phyloP scores from a whole-genome alignment of 2,329 filamentous ascomycete genomes.

The Amylocarpus encephaloides region DNA sequence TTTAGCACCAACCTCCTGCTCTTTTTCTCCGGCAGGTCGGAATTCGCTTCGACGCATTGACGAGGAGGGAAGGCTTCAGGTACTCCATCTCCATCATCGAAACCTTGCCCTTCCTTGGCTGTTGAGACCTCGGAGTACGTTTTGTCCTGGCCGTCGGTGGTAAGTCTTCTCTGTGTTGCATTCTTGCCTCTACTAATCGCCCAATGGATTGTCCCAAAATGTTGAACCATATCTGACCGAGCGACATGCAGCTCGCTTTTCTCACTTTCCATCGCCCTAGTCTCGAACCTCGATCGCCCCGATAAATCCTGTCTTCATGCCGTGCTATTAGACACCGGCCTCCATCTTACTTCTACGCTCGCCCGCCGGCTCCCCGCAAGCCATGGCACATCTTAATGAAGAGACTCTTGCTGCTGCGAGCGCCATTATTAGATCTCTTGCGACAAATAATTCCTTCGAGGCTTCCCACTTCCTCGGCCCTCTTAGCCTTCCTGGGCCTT shows the following conservation, averaged over 20 bases:
- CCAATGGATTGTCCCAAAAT: not conserved
- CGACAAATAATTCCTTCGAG: conserved; percentile 27
- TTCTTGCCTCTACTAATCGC: too few relatives aligned
- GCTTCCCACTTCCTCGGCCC: not conserved
- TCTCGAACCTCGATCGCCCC: not conserved
- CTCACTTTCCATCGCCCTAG: not conserved
- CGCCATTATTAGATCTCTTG: conserved; percentile 48
- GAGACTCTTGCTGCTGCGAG: conserved; percentile 48
- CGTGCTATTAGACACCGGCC: not conserved
- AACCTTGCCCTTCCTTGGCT: not conserved
- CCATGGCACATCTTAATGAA: conserved; percentile 38
- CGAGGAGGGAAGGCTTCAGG: conserved; percentile 3
- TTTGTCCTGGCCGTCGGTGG: not conserved
- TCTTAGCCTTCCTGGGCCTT: conserved; percentile 69
- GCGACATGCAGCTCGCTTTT: not conserved
- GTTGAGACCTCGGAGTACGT: not conserved
- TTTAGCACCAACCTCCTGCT: too few relatives aligned
- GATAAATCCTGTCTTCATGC: conserved; percentile 13
- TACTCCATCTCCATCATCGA: not conserved
- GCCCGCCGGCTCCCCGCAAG: conserved; percentile 23
- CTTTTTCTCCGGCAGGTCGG: conserved; percentile 5
- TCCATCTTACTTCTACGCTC: conserved; percentile 7
- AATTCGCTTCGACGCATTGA: conserved; percentile 11
- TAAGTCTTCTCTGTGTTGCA: not conserved
- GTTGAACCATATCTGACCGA: not conserved